These are phyloP conservation scores for Neurospora tetrasperma DNA, from an alignment of 495 filamentous ascomycete genomes.

Conservation along the genomic window DNA sequence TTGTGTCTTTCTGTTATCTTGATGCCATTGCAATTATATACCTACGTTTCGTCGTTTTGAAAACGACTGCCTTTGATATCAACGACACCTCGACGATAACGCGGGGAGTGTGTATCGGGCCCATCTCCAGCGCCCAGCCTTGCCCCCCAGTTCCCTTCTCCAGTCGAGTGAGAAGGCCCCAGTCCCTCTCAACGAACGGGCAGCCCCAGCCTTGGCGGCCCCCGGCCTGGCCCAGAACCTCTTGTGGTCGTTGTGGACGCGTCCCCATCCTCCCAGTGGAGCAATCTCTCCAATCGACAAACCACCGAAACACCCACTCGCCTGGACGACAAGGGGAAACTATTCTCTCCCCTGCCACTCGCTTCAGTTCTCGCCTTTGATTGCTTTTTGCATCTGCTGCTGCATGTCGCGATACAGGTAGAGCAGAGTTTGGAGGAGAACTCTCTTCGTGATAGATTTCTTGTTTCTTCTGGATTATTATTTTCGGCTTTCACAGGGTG, in stretches of 20 bases:
- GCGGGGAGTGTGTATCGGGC: not conserved
- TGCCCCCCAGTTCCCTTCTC: too few species aligned
- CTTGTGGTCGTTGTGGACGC: not conserved
- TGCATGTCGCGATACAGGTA: not conserved
- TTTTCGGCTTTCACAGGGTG: not conserved
- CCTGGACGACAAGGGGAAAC: not conserved
- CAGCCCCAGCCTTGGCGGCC: not conserved
- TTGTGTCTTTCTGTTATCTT: not conserved
- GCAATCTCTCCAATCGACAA: not conserved
- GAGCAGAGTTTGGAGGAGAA: not conserved
- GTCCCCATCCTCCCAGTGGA: not conserved
- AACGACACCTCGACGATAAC: not conserved
- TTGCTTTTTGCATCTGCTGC: not conserved
- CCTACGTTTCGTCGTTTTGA: not conserved
- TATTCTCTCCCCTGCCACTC: conserved; percentile 1
- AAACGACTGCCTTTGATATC: not conserved
- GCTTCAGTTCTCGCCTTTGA: not conserved
- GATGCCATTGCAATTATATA: not conserved
- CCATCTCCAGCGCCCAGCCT: not conserved
- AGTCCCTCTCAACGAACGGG: not conserved
- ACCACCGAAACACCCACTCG: not conserved
- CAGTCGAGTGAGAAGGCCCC: too few species aligned
- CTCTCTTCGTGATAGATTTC: not conserved
- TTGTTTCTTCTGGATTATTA: not conserved
- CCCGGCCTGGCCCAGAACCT: not conserved